Evolutionary conservation across 163 green algal genomes (phyloP).

Genomic region (Smithsoniella earleae): DNA sequence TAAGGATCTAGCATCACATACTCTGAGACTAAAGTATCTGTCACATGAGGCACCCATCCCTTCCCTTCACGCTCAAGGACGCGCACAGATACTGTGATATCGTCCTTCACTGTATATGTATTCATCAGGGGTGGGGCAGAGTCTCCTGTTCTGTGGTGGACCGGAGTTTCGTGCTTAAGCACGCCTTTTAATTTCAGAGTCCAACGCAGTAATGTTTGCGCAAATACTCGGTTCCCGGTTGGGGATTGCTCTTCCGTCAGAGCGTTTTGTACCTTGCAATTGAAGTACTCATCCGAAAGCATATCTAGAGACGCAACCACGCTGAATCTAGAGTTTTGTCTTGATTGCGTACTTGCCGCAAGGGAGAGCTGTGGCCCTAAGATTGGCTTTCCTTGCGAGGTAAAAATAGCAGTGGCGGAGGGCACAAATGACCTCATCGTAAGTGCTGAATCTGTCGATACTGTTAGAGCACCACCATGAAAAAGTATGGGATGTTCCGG

Average conservation of each 20-base stretch:
- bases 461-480: neutral
- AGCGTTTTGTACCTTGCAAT: neutral
- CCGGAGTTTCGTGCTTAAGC: slow-evolving; percentile 1
- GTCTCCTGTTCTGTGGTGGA: neutral
- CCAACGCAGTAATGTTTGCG: neutral
- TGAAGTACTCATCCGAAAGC: slow-evolving; percentile 4
- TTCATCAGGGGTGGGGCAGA: neutral
- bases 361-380: neutral
- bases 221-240: neutral
- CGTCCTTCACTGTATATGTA: slow-evolving; percentile 21
- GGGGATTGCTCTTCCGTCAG: neutral
- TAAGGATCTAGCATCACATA: slow-evolving; percentile 93
- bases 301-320: neutral
- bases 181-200: slow-evolving; percentile 5
- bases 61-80: slow-evolving; percentile 17
- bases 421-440: slow-evolving; percentile 15
- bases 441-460: slow-evolving; percentile 18
- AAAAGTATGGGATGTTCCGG: neutral
- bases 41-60: slow-evolving; percentile 9
- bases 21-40: slow-evolving; percentile 37
- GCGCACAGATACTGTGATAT: neutral
- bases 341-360: neutral
- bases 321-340: slow-evolving; percentile 8
- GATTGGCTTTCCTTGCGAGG: neutral
- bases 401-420: slow-evolving; percentile 7